These are phyloP conservation scores for Leccinum arenicola DNA, from an alignment of 768 basidiomycete genomes.

Conservation along the genomic window DNA sequence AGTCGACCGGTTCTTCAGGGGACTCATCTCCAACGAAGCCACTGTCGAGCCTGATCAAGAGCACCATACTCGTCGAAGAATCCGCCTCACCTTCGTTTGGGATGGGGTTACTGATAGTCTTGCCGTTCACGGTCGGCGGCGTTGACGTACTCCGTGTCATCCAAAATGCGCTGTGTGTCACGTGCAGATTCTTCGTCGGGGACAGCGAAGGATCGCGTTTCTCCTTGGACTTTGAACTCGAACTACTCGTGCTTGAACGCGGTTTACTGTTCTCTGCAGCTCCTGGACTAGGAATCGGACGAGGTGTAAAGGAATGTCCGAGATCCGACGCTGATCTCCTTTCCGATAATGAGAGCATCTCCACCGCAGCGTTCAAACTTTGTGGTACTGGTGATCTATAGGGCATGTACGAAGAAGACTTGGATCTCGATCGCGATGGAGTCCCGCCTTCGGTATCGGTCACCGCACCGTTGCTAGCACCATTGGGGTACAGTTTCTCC, in stretches of 20 bases:
- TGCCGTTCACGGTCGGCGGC: slow-evolving; percentile 52
- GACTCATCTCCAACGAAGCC: slow-evolving; percentile 71
- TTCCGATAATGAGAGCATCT: slow-evolving; percentile 47
- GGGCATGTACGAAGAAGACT: slow-evolving; percentile 54
- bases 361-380: slow-evolving; percentile 69
- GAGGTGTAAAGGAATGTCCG: slow-evolving; percentile 19
- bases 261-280: slow-evolving; percentile 23
- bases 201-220: slow-evolving; percentile 39
- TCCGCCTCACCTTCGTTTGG: slow-evolving; percentile 58
- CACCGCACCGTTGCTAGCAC: slow-evolving; percentile 25
- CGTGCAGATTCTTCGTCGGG: slow-evolving; percentile 44
- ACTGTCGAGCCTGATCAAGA: slow-evolving; percentile 33
- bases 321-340: slow-evolving; percentile 29
- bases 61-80: background rate
- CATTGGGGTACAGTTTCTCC: slow-evolving; percentile 29
- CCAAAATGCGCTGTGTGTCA: slow-evolving; percentile 33
- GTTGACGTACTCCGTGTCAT: slow-evolving; percentile 36
- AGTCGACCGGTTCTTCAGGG: slow-evolving; percentile 61
- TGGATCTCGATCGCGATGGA: slow-evolving; percentile 46
- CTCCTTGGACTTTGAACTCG: slow-evolving; percentile 26
- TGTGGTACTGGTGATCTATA: slow-evolving; percentile 59
- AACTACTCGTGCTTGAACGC: slow-evolving; percentile 32
- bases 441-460: slow-evolving; percentile 37
- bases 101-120: slow-evolving; percentile 66
- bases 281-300: slow-evolving; percentile 20